Base-by-base conservation (phyloP, 192 early-diverging fungal species). In the Umbelopsis sp. region DNA sequence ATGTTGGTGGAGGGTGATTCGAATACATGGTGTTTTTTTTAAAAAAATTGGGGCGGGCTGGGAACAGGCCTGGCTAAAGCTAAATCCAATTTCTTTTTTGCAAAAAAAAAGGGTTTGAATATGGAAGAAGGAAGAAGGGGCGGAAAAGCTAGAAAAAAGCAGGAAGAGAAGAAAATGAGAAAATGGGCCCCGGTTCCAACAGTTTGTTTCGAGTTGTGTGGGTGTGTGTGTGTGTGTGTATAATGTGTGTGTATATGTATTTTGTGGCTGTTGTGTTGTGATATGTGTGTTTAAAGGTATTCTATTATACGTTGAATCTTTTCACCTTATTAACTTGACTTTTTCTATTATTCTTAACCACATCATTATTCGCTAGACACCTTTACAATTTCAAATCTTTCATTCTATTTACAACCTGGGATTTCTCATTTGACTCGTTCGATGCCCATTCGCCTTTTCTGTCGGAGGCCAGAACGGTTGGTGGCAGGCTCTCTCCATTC, bases 161-260 rank as follows among this genome's bases (percentile, higher is more conserved):
- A 23, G 51, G 22, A 25, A 53, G 23, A 23, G 2, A 30, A 16
- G 35, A 61, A 61, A 35, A 9, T 18, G 22, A 25, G 55, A 16
- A 27, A 61, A 61, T 27, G 18, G 55, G 55, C 27, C 55, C 55
- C 55, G 55, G 55, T 61, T 61, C 51, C 51, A 53, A 27, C 20
- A 53, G 21, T 53, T 53, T 61, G 21, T 25, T 35, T 61, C 55
- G 30, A 61, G 51, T 52, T 30, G 22, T 10, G 11, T 61, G 55
- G 37, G 25, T 10, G 15, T 61, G 27, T 30, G 27, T 25, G 15
- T 35, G 37, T 41, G 37, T 41, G 37, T 41, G 37, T 30, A 3
- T 30, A 30, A 3, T 30, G 3, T 61, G 11, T 10, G 15, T 61
- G 27, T 30, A 13, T 25, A 30, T 35, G 37, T 41, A 10, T 41